Percentiles rank a stretch among this genome's conserved stretches.
phyloP scores from a whole-genome alignment of 2,329 filamentous ascomycete genomes.

The Fusarium annulatum region DNA sequence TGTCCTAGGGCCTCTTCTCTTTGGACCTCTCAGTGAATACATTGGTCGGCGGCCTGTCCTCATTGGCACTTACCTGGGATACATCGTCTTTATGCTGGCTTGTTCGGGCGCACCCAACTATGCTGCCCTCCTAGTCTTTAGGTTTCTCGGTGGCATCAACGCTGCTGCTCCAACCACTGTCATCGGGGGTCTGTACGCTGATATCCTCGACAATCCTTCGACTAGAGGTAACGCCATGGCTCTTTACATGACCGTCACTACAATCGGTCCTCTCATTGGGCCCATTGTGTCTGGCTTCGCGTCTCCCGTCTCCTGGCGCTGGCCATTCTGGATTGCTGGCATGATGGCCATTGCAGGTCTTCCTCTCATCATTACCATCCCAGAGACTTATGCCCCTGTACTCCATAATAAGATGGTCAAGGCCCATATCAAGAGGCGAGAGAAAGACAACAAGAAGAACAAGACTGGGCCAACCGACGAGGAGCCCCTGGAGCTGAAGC shows the following conservation, averaged over 20 bases:
- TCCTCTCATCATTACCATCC: conserved; percentile 52
- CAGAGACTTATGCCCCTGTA: conserved; percentile 62
- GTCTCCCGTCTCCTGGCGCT: conserved; percentile 56
- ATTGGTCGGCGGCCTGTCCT: conserved; percentile 50
- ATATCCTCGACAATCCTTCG: conserved; percentile 49
- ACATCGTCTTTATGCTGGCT: conserved; percentile 49
- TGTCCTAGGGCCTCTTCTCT: conserved; percentile 50
- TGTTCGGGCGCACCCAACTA: conserved; percentile 57
- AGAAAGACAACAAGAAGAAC: conserved; percentile 58
- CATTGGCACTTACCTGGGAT: conserved; percentile 49
- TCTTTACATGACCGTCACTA: conserved; percentile 51
- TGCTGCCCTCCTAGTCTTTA: conserved; percentile 55
- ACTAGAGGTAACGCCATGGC: conserved; percentile 49
- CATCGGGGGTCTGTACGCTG: conserved; percentile 49
- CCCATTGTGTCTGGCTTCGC: conserved; percentile 64
- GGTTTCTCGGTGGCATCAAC: conserved; percentile 49
- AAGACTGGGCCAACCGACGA: conserved; percentile 42
- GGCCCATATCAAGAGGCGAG: conserved; percentile 59
- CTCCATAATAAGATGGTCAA: conserved; percentile 62
- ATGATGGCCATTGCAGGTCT: conserved; percentile 45
- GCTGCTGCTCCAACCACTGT: conserved; percentile 51
- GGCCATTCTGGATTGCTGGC: conserved; percentile 55
- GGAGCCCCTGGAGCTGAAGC: conserved; percentile 53
- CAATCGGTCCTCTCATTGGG: conserved; percentile 55
- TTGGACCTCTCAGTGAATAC: conserved; percentile 51